Evolutionary conservation across 2,329 filamentous ascomycete genomes (phyloP).

Genomic region (Xylaria sp.): DNA sequence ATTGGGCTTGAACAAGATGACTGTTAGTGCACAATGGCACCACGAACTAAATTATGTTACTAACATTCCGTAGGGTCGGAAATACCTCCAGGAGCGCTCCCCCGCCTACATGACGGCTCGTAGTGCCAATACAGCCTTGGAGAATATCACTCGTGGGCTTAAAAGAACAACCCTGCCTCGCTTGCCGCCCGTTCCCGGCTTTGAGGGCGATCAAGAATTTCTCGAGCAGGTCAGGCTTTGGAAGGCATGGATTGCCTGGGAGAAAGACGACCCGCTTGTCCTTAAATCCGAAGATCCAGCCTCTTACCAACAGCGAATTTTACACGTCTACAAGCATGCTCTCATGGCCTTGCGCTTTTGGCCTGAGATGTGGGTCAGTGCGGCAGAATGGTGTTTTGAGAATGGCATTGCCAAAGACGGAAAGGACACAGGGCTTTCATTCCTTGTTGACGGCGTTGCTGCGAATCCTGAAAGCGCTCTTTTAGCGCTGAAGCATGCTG

Average conservation of each 20-base stretch:
- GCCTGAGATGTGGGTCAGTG: slow-evolving; percentile 96
- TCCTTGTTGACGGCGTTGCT: slow-evolving; percentile 82
- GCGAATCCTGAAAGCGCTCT: slow-evolving; percentile 95
- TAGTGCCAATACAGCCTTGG: slow-evolving; percentile 87
- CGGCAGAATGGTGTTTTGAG: slow-evolving; percentile 89
- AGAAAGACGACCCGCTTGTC: slow-evolving; percentile 90
- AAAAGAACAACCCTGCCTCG: slow-evolving; percentile 81
- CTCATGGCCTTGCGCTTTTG: slow-evolving; percentile 94
- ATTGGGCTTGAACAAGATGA: slow-evolving; percentile 90
- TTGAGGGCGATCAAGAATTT: slow-evolving; percentile 87
- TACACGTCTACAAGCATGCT: slow-evolving; percentile 94
- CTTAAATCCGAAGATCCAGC: slow-evolving; percentile 82
- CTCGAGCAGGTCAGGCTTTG: slow-evolving; percentile 85
- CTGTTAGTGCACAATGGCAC: slow-evolving; percentile 62
- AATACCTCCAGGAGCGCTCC: slow-evolving; percentile 92
- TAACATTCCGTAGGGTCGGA: slow-evolving; percentile 74
- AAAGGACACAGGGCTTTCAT: slow-evolving; percentile 72
- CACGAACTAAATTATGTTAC: slow-evolving; percentile 27
- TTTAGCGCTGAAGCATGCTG: slow-evolving; percentile 87
- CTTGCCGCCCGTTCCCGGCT: slow-evolving; percentile 84
- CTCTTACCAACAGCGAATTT: slow-evolving; percentile 78
- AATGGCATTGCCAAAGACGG: slow-evolving; percentile 71
- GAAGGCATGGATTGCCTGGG: slow-evolving; percentile 95
- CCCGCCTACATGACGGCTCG: slow-evolving; percentile 96
- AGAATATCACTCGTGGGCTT: slow-evolving; percentile 83